These are phyloP conservation scores for Pyronema omphalodes DNA, from an alignment of 495 filamentous ascomycete species.

Conservation along the genomic window DNA sequence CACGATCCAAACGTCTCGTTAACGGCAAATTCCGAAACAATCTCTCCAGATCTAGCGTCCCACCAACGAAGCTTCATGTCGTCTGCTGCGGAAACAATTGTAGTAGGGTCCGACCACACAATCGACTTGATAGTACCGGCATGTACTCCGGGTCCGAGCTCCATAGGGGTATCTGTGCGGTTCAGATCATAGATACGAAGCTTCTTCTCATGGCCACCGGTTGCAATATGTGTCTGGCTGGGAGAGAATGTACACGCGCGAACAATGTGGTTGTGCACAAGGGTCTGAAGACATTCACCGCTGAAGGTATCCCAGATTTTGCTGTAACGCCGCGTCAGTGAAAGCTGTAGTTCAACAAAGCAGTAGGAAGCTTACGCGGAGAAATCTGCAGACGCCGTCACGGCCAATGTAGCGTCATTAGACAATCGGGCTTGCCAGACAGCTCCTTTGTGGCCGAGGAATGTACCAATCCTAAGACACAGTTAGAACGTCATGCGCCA, in stretches of 20 bases:
- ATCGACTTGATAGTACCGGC: constrained; percentile 81
- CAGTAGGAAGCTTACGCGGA: constrained; percentile 46
- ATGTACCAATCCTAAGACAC: constrained; percentile 69
- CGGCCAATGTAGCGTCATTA: constrained; percentile 69
- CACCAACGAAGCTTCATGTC: constrained; percentile 90
- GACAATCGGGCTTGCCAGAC: constrained; percentile 90
- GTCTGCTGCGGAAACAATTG: constrained; percentile 73
- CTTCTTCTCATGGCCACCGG: constrained; percentile 90
- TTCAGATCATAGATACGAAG: constrained; percentile 82
- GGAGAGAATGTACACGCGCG: constrained; percentile 79
- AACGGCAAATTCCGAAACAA: constrained; percentile 51
- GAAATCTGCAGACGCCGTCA: constrained; percentile 89
- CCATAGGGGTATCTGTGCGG: constrained; percentile 33
- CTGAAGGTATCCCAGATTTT: constrained; percentile 95
- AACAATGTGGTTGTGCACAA: constrained; percentile 86
- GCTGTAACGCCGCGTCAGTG: constrained; percentile 26
- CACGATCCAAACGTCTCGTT: constrained; percentile 78
- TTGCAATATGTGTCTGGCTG: constrained; percentile 61
- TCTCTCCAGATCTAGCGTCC: constrained; percentile 56
- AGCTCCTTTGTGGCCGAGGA: constrained; percentile 93
- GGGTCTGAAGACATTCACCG: constrained; percentile 71
- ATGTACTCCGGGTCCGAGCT: constrained; percentile 72
- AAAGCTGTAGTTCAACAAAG: not conserved
- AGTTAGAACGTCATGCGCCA: constrained; percentile 1
- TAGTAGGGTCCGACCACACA: constrained; percentile 80